Conservation (phyloP, 192 early-diverging fungal species). For the Backusella tuberculispora region DNA sequence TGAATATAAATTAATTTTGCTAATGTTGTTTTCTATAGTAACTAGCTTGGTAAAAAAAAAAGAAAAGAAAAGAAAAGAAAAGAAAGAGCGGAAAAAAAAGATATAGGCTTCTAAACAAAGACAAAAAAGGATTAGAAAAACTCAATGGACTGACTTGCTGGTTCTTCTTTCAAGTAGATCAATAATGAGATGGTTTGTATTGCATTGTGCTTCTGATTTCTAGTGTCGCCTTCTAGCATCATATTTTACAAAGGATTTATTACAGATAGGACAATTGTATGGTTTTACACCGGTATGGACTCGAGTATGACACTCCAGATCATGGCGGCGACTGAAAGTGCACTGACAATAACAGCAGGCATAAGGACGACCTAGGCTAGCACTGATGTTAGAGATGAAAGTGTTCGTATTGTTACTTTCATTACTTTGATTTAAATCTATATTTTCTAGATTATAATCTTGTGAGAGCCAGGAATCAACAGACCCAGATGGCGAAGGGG, state of each 20-base stretch:
- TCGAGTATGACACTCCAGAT: slow-evolving; percentile 29
- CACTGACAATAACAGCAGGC: slow-evolving; percentile 21
- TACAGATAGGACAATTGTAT: slow-evolving; percentile 24
- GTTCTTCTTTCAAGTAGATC: not conserved
- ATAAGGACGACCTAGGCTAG: not conserved
- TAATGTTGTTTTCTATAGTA: no score
- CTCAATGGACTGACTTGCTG: not conserved
- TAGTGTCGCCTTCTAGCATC: slow-evolving; percentile 30
- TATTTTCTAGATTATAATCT: not conserved
- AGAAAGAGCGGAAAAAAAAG: no score
- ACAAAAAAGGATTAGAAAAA: not conserved
- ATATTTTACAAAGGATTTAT: slow-evolving; percentile 16
- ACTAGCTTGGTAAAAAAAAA: no score
- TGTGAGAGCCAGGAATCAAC: not conserved
- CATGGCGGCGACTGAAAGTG: slow-evolving; percentile 27
- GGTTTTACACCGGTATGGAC: slow-evolving; percentile 31
- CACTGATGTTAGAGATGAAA: not conserved
- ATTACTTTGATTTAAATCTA: not conserved
- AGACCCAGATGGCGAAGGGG: not conserved
- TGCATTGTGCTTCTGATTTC: slow-evolving; percentile 23
- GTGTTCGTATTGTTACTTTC: not conserved
- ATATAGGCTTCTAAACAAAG: no score
- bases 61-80: no score
- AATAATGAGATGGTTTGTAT: not conserved
- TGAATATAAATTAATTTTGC: no score